Evolutionary conservation across 2,329 filamentous ascomycete species (phyloP), one percentile per base, ranked within the genome.

Genomic region (Aspergillus japonicus): DNA sequence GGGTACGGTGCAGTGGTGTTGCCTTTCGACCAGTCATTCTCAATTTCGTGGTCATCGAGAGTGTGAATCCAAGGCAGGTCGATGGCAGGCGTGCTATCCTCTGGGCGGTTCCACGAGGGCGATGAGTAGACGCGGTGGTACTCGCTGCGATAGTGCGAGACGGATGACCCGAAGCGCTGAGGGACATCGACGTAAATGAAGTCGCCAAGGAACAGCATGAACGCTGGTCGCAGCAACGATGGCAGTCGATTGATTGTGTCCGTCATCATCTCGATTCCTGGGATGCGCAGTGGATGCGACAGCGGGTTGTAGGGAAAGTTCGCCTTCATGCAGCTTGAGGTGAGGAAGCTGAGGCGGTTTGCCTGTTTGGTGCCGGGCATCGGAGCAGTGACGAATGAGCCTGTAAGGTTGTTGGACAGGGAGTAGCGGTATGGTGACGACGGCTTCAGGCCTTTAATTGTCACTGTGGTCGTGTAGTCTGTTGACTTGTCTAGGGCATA

Each of bases 111-210:
- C 95, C 95, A 99, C 65, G 96, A 94, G 0, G 94, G 94, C 2
- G 93, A 96, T 0, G 91, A 89, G 71, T 99, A 99, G n/a, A 97
- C 88, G 68, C 96, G 92, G 21, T 94, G 88, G 72, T 99, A 99
- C 72, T 97, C 92, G 71, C 91, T 87, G 53, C 93, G 86, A 74
- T 97, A 99, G 69, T 92, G 87, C 56, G 91, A 87, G 1, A 83
- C 79, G 0, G 86, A 83, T 47, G 83, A 86, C 11, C 92, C 92
- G 71, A 93, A 89, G 10, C 89, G 87, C 51, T 87, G 83, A 0
- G 94, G 94, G 0, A 98, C 94, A 69, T 99, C 95, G 49, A 81
- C 75, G 61, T 81, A 81, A 57, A 81, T 79, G 58, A 81, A 81
- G 58, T 81, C 78, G 12, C 78, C 78, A 7, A 81, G 71, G 68